Conservation (phyloP, 345 rosid species). For the Pugionium cornutum region DNA sequence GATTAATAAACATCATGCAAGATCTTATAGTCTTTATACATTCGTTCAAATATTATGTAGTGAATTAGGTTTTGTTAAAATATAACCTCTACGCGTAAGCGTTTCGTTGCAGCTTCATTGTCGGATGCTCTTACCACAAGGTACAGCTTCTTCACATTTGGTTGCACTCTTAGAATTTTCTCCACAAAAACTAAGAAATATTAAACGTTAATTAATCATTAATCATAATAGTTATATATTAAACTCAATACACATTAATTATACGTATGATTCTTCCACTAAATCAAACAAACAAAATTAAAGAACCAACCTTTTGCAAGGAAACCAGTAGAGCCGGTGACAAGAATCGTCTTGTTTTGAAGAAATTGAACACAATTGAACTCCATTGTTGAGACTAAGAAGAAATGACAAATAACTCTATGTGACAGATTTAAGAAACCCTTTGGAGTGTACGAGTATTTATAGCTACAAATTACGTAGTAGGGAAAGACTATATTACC, state of each 20-base stretch:
- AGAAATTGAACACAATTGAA: slow-evolving; percentile 30
- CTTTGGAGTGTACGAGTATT: slow-evolving; percentile 1
- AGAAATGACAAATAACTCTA: neutral
- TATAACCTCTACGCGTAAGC: slow-evolving; percentile 66
- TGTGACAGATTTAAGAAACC: slow-evolving; percentile 5
- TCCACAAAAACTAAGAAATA: slow-evolving; percentile 68
- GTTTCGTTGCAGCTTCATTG: slow-evolving; percentile 57
- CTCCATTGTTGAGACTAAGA: slow-evolving; percentile 26
- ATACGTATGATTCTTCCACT: neutral
- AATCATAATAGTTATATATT: neutral
- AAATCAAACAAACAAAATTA: neutral
- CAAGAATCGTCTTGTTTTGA: slow-evolving; percentile 39
- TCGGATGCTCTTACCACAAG: slow-evolving; percentile 80
- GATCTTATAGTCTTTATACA: neutral
- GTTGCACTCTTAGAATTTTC: slow-evolving; percentile 81
- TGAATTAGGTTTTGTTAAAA: slow-evolving; percentile 4
- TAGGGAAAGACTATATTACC: slow-evolving; percentile 7
- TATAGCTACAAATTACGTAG: slow-evolving; percentile 19
- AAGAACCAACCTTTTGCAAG: slow-evolving; percentile 39
- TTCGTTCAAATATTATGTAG: neutral
- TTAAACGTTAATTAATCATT: neutral
- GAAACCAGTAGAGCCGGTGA: slow-evolving; percentile 44
- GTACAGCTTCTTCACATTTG: slow-evolving; percentile 78
- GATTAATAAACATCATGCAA: neutral
- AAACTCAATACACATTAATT: slow-evolving; percentile 1